A percentile compares a stretch with the other conserved stretches of the same genome.
Conservation (phyloP, 345 rosid species). For the Microcos paniculata region DNA sequence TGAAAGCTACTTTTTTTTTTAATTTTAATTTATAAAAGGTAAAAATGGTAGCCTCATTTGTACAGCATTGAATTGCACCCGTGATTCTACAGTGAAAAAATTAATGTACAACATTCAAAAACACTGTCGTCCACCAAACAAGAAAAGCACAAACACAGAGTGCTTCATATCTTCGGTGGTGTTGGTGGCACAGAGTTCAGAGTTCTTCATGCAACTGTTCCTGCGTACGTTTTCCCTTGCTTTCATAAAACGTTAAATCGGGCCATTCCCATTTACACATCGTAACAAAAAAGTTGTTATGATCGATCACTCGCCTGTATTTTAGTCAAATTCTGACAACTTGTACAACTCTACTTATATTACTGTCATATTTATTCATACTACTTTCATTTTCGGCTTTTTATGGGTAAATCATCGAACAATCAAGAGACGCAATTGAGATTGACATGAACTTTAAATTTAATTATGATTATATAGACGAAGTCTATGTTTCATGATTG, state of each 20-base stretch:
- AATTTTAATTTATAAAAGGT: background rate
- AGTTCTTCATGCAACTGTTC: background rate
- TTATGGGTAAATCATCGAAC: background rate
- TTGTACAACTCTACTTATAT: background rate
- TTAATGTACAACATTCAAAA: background rate
- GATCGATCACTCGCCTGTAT: background rate
- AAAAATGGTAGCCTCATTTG: background rate
- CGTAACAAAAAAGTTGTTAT: background rate
- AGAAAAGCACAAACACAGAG: background rate
- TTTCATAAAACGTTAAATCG: background rate
- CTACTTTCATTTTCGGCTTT: background rate
- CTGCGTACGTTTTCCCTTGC: background rate
- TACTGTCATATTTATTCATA: background rate
- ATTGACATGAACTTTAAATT: background rate
- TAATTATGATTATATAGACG: background rate
- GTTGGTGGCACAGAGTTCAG: background rate
- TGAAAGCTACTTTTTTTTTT: background rate
- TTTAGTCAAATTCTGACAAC: background rate
- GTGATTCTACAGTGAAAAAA: background rate
- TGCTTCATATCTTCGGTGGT: background rate
- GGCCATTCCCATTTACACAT: background rate
- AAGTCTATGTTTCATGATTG: background rate
- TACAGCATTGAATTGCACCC: background rate
- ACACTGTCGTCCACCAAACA: background rate
- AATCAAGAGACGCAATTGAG: background rate